phyloP scores from a whole-genome alignment of 768 basidiomycete species.

The Pisolithus tinctorius region DNA sequence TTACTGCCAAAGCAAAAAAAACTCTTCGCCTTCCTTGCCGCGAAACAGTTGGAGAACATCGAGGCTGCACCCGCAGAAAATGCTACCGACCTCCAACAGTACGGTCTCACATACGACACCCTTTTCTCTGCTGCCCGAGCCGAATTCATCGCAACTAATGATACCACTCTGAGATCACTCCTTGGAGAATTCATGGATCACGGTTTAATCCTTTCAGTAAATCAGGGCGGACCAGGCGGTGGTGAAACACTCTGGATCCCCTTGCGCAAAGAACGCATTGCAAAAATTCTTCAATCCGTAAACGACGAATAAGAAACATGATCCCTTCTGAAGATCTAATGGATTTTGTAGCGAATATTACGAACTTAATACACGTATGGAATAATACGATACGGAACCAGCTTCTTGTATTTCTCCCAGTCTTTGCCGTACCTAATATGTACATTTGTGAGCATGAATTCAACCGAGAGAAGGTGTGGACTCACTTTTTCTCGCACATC shows the following conservation, averaged over 20 bases:
- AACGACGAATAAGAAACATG: slow-evolving; percentile 6
- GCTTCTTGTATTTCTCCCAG: slow-evolving; percentile 84
- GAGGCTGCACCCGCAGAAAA: slow-evolving; percentile 12
- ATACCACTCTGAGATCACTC: slow-evolving; percentile 73
- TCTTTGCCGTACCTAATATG: slow-evolving; percentile 83
- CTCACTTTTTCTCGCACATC: slow-evolving; percentile 81
- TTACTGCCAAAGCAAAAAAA: slow-evolving; percentile 81
- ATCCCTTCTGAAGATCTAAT: not conserved
- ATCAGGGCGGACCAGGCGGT: slow-evolving; percentile 37
- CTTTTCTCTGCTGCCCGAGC: slow-evolving; percentile 72
- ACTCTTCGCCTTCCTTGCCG: slow-evolving; percentile 67
- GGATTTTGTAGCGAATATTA: not conserved
- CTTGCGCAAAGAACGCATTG: slow-evolving; percentile 67
- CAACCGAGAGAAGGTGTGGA: slow-evolving; percentile 88
- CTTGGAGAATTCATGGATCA: slow-evolving; percentile 93
- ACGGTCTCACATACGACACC: slow-evolving; percentile 56
- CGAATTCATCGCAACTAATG: slow-evolving; percentile 84
- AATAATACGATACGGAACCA: slow-evolving; percentile 82
- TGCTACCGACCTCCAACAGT: slow-evolving; percentile 38
- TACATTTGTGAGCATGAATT: slow-evolving; percentile 79
- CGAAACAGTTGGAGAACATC: slow-evolving; percentile 59
- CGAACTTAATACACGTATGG: slow-evolving; percentile 67
- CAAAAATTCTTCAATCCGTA: slow-evolving; percentile 34
- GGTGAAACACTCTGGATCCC: slow-evolving; percentile 82
- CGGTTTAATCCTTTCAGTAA: slow-evolving; percentile 55